These are phyloP conservation scores for Acacia crassicarpa DNA, from an alignment of 306 rosid genomes.

Conservation along the genomic window DNA sequence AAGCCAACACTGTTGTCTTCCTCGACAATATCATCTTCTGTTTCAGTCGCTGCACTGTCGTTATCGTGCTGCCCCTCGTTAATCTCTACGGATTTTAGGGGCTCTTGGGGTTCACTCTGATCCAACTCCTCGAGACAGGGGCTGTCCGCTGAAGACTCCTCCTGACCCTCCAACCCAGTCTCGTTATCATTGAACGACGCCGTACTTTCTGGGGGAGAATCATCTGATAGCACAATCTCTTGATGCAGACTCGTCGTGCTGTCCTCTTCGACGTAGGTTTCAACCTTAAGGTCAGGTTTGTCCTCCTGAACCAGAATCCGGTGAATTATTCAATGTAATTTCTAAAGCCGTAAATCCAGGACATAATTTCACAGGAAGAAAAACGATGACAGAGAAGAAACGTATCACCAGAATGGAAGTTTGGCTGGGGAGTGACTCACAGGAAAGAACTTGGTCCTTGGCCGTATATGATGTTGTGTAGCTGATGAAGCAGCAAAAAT, in stretches of 20 bases:
- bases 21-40: constrained; percentile 13
- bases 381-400: not conserved
- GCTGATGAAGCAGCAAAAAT: not conserved
- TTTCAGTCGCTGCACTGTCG: not conserved
- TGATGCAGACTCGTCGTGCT: constrained; percentile 26
- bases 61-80: not conserved
- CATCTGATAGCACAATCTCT: constrained; percentile 37
- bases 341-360: not conserved
- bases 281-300: constrained; percentile 18
- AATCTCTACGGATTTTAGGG: constrained; percentile 5
- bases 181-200: constrained; percentile 28
- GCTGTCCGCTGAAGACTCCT: not conserved
- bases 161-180: not conserved
- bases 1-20: not conserved
- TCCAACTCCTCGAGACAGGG: constrained; percentile 10
- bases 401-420: constrained; percentile 33
- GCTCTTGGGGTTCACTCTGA: constrained; percentile 24
- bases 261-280: not conserved
- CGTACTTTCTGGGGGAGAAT: constrained; percentile 40
- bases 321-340: not conserved
- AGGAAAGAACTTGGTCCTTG: constrained; percentile 21
- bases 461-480: not conserved
- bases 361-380: not conserved
- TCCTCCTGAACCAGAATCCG: constrained; percentile 35
- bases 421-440: constrained; percentile 19